These are phyloP conservation scores for Acacia concinna DNA, from an alignment of 331 rosid species.

Conservation along the genomic window DNA sequence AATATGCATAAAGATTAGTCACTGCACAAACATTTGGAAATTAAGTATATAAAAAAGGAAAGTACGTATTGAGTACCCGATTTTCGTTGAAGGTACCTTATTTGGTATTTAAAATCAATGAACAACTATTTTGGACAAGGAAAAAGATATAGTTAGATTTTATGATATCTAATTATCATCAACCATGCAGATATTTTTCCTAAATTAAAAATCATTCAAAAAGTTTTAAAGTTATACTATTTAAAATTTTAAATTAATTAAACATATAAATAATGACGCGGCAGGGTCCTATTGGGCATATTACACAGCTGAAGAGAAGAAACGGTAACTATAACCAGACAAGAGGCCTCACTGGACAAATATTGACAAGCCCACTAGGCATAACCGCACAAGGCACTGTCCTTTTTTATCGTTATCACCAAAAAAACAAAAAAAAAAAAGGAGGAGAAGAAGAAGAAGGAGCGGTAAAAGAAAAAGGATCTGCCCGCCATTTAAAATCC, in stretches of 20 bases:
- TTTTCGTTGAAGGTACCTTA: not conserved
- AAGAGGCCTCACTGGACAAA: not conserved
- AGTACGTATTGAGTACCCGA: not conserved
- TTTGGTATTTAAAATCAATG: not conserved
- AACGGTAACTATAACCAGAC: no score
- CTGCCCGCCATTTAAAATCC: slow-evolving; percentile 29
- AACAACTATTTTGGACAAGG: not conserved
- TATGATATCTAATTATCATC: not conserved
- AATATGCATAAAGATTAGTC: not conserved
- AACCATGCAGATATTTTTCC: not conserved
- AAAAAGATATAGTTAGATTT: not conserved
- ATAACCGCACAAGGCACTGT: no score
- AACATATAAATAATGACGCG: no score
- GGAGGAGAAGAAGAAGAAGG: not conserved
- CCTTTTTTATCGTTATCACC: not conserved
- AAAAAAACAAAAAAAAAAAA: no score
- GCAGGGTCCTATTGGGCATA: no score
- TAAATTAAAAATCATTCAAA: no score
- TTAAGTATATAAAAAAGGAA: not conserved
- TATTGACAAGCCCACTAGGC: not conserved
- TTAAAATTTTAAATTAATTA: no score
- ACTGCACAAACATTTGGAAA: not conserved
- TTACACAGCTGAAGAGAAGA: no score
- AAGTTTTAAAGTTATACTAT: rapidly evolving
- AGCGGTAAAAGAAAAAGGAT: not conserved